A percentile compares a stretch with the other conserved stretches of the same genome.
Evolutionary conservation across 192 early-diverging fungal species (phyloP).

Genomic region (Coemansia sp.): DNA sequence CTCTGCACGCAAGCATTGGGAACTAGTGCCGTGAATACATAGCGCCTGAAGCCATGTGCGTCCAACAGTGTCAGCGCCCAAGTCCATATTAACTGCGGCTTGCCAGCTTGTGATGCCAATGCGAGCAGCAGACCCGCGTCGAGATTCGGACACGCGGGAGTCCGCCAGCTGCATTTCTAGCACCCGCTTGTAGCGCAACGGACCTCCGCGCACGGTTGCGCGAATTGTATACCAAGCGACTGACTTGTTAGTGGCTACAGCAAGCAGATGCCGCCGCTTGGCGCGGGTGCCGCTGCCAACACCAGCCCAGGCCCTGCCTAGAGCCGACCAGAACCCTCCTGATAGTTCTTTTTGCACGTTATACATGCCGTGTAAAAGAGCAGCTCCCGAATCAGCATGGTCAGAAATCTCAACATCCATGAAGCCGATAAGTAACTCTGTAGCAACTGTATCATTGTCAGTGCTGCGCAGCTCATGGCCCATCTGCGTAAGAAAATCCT

Average conservation of each 20-base stretch:
- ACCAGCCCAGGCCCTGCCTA: slow-evolving; percentile 4
- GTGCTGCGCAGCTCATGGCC: slow-evolving; percentile 21
- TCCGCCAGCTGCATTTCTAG: slow-evolving; percentile 5
- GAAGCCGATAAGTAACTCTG: slow-evolving; percentile 32
- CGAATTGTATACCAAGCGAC: slow-evolving; percentile 21
- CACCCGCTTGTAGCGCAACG: slow-evolving; percentile 11
- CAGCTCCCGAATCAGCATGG: background rate
- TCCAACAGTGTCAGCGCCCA: slow-evolving; percentile 25
- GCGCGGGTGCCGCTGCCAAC: background rate
- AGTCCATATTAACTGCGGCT: slow-evolving; percentile 25
- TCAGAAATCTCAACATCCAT: slow-evolving; percentile 26
- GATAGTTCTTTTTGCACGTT: background rate
- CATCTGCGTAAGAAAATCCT: slow-evolving; percentile 33
- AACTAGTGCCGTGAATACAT: background rate
- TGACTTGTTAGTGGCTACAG: slow-evolving; percentile 18
- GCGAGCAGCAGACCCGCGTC: slow-evolving; percentile 1
- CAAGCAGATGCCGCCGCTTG: slow-evolving; percentile 14
- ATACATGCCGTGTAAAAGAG: slow-evolving; percentile 3
- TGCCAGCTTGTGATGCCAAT: slow-evolving; percentile 15
- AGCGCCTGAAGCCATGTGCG: slow-evolving; percentile 13
- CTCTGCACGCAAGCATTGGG: background rate
- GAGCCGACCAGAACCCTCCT: slow-evolving; percentile 13
- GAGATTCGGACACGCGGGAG: background rate
- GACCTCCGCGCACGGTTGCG: slow-evolving; percentile 2
- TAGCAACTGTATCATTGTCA: background rate